phyloP scores from a whole-genome alignment of 1,139 yeast species.

The Yamadazyma friedrichii region DNA sequence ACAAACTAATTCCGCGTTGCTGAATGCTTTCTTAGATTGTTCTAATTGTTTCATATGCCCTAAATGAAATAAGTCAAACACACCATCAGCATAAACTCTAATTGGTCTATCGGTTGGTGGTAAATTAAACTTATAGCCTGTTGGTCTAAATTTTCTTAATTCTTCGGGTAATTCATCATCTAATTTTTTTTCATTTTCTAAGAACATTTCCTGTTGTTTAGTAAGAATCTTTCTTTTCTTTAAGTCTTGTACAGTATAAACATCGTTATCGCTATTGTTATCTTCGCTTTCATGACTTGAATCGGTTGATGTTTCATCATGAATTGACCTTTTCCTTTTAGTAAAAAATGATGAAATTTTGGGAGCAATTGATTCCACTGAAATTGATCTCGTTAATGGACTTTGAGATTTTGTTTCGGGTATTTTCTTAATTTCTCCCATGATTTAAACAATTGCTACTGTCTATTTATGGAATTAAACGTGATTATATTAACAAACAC shows the following conservation, averaged over 20 bases:
- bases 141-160: slow-evolving; percentile 67
- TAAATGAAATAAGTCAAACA: slow-evolving; percentile 90
- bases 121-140: slow-evolving; percentile 65
- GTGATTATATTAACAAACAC: too few species aligned
- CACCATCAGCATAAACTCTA: slow-evolving; percentile 95
- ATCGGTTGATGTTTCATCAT: slow-evolving; percentile 12
- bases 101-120: slow-evolving; percentile 89
- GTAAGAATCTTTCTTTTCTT: slow-evolving; percentile 25
- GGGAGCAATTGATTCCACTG: slow-evolving; percentile 44
- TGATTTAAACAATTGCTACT: neutral
- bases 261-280: slow-evolving; percentile 11
- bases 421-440: slow-evolving; percentile 1
- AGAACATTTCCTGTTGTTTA: slow-evolving; percentile 38
- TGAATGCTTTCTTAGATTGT: slow-evolving; percentile 92
- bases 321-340: slow-evolving; percentile 23
- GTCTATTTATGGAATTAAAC: too few species aligned
- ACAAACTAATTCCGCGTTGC: slow-evolving; percentile 79
- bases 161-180: slow-evolving; percentile 64
- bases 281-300: slow-evolving; percentile 19
- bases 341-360: slow-evolving; percentile 39
- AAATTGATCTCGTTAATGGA: slow-evolving; percentile 31
- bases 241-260: neutral
- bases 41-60: slow-evolving; percentile 98
- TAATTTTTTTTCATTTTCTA: slow-evolving; percentile 50
- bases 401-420: slow-evolving; percentile 10